Percentiles rank a stretch among this genome's conserved stretches.
phyloP scores from a whole-genome alignment of 495 filamentous ascomycete species.

The Polyplosphaeria fusca region DNA sequence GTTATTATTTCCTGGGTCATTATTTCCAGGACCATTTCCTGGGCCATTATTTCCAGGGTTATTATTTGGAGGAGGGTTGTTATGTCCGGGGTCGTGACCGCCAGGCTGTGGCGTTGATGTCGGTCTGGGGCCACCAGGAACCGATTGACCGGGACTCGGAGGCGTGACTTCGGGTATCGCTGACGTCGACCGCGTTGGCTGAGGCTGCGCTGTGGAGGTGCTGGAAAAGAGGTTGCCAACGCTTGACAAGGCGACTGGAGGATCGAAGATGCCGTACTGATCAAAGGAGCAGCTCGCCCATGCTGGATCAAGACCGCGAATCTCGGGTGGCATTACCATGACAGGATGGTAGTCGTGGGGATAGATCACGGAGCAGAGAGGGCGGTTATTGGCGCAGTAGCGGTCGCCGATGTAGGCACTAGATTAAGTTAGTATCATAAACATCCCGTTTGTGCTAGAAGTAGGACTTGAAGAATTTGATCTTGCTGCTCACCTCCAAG shows the following conservation, averaged over 20 bases:
- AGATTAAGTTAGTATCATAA: too few species aligned
- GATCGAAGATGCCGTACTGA: conserved; percentile 22
- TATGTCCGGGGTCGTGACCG: too few species aligned
- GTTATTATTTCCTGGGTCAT: too few species aligned
- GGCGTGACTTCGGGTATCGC: neutral
- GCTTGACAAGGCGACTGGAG: conserved; percentile 14
- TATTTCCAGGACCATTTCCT: too few species aligned
- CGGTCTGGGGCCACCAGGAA: neutral
- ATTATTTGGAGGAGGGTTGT: too few species aligned
- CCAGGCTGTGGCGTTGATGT: too few species aligned
- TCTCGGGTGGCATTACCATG: conserved; percentile 20
- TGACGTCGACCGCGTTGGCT: neutral
- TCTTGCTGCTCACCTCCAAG: too few species aligned
- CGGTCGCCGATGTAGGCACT: conserved; percentile 12
- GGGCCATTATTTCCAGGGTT: too few species aligned
- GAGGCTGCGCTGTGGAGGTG: neutral
- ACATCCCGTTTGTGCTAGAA: too few species aligned
- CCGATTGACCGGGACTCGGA: conserved; percentile 2
- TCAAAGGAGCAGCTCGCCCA: conserved; percentile 23
- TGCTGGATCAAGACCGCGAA: conserved; percentile 21
- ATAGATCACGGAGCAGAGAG: conserved; percentile 9
- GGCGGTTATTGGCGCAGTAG: conserved; percentile 16
- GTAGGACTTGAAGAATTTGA: too few species aligned
- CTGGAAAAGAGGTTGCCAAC: neutral
- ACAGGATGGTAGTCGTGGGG: conserved; percentile 15